Evolutionary conservation across 2,329 filamentous ascomycete species (phyloP).

Genomic region (Xylaria digitata): DNA sequence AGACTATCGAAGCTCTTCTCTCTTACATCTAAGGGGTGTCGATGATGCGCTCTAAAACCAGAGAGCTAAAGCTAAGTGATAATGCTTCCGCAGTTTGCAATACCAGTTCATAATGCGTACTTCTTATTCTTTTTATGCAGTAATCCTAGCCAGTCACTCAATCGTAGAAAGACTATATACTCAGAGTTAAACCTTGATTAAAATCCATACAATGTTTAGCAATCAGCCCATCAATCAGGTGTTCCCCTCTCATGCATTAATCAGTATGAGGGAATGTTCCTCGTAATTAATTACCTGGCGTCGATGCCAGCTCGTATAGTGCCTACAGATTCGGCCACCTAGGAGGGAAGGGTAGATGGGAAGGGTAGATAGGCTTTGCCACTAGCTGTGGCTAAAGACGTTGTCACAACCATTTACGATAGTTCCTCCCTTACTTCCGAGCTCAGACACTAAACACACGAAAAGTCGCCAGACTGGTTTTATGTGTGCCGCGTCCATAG

Average conservation of each 20-base stretch:
- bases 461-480: constrained; percentile 50
- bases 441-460: constrained; percentile 80
- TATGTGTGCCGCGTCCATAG: not conserved
- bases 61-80: not conserved
- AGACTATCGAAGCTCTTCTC: not conserved
- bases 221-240: not conserved
- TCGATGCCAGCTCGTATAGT: constrained; percentile 58
- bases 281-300: not conserved
- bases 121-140: not conserved
- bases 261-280: not conserved
- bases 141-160: not conserved
- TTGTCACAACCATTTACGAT: constrained; percentile 67
- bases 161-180: not conserved
- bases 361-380: constrained; percentile 67
- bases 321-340: constrained; percentile 53
- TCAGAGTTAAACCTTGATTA: not conserved
- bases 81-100: not conserved
- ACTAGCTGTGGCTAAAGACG: constrained; percentile 75
- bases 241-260: not conserved
- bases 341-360: constrained; percentile 59
- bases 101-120: not conserved
- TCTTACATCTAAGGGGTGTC: not conserved
- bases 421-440: constrained; percentile 66
- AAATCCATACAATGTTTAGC: not conserved
- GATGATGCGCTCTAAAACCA: not conserved